Evolutionary conservation across 1,284 basidiomycete species (phyloP), one percentile per base, ranked within the genome.

Genomic region (Cutaneotrichosporon spelunceum): DNA sequence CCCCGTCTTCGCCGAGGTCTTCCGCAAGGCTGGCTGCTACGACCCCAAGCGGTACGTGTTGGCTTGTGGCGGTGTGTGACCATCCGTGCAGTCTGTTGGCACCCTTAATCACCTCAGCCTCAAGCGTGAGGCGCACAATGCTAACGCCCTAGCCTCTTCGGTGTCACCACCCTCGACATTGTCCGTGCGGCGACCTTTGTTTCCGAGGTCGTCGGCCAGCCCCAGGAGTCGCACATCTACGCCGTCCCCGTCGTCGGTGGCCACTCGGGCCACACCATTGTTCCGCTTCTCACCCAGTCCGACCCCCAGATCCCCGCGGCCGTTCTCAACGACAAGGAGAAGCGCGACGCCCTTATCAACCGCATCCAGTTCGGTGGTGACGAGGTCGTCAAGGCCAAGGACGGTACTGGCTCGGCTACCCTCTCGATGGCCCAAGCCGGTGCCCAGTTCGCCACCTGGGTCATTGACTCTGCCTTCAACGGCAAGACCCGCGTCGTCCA

Each of bases 111-210:
- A 42, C 39, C n/a, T n/a, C 39, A n/a, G 4, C 50, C 48, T 19
- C 27, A 26, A 9, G 23, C 19, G 26, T 26, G 14, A 53, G 7
- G 19, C n/a, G 7, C n/a, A n/a, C n/a, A 19, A 9, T 23, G 7
- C 58, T 60, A 39, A 61, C 33, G 9, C 9, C 47, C 10, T 59
- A 79, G 78, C 69, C 75, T 84, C 67, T 85, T 84, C 73, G 84
- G 95, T 86, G 90, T 99, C 69, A 98, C 94, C 76, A 94, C 93
- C 72, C 90, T 98, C 74, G 96, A 99, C 77, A 91, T 98, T 70
- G 93, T 97, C 77, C 92, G 95, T 73, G 88, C 95, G 48, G 87
- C 91, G 52, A 92, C 91, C 68, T 99, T 99, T 86, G 85, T 94
- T 64, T 85, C 87, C 39, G 85, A 85, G 63, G 82, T 96, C 73